phyloP scores from a whole-genome alignment of 2,329 filamentous ascomycete species.

The Penicillium digitatum region DNA sequence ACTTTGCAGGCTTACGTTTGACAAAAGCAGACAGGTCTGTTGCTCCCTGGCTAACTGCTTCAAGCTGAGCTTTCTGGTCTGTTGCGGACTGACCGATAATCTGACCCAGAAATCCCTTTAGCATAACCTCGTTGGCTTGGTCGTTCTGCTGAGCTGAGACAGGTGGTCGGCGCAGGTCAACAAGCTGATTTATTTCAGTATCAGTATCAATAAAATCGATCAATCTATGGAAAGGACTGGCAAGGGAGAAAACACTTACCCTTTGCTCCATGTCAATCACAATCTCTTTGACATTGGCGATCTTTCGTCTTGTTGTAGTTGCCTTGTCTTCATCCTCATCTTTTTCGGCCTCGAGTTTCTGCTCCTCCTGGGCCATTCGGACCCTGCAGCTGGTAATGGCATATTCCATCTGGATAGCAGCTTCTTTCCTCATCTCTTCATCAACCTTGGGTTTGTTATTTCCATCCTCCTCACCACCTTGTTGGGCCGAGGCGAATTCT shows the following conservation, averaged over 20 bases:
- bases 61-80: slow-evolving; percentile 52
- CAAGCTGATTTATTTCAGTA: slow-evolving; percentile 41
- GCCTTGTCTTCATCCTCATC: slow-evolving; percentile 41
- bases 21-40: slow-evolving; percentile 59
- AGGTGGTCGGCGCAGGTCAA: slow-evolving; percentile 56
- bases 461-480: slow-evolving; percentile 40
- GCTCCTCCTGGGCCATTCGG: slow-evolving; percentile 53
- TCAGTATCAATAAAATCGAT: slow-evolving; percentile 13
- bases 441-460: slow-evolving; percentile 43
- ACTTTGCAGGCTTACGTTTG: slow-evolving; percentile 48
- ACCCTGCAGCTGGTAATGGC: slow-evolving; percentile 57
- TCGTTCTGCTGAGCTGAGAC: slow-evolving; percentile 43
- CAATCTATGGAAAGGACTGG: slow-evolving; percentile 1
- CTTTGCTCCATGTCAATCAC: slow-evolving; percentile 59
- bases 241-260: slow-evolving; percentile 34
- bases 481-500: slow-evolving; percentile 81
- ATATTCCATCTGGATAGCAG: slow-evolving; percentile 56
- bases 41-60: slow-evolving; percentile 53
- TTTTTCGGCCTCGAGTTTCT: slow-evolving; percentile 37
- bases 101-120: slow-evolving; percentile 56
- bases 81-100: slow-evolving; percentile 54
- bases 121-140: slow-evolving; percentile 39
- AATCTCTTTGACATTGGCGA: slow-evolving; percentile 59
- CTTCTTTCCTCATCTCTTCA: slow-evolving; percentile 54
- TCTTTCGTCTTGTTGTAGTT: slow-evolving; percentile 43